These are phyloP conservation scores for Chalara sp. DNA, from an alignment of 2,329 filamentous ascomycete species.

Conservation along the genomic window DNA sequence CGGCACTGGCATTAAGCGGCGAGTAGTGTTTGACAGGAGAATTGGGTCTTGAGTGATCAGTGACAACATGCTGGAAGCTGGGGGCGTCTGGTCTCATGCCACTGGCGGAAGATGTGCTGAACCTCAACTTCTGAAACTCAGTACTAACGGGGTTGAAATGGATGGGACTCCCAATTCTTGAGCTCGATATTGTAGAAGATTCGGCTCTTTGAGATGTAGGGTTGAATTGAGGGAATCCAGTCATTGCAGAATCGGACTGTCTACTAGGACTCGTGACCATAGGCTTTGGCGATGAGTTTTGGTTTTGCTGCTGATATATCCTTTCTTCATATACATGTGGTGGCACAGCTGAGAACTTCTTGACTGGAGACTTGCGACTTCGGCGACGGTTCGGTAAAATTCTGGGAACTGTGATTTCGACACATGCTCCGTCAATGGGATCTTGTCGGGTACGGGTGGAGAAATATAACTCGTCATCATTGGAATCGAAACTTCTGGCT, in stretches of 20 bases:
- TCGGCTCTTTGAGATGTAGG: neutral
- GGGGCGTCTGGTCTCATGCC: neutral
- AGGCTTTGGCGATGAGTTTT: neutral
- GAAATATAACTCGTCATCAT: conserved; percentile 1
- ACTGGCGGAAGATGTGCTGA: neutral
- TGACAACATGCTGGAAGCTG: neutral
- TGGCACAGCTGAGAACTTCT: neutral
- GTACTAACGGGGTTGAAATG: no score
- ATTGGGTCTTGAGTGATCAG: no score
- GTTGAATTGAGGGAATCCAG: neutral
- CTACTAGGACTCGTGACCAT: neutral
- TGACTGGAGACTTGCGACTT: neutral
- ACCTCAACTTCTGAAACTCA: neutral
- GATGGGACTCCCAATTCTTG: no score
- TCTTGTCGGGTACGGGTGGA: neutral
- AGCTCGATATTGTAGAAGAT: neutral
- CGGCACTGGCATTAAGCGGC: no score
- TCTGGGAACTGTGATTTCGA: neutral
- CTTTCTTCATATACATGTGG: neutral
- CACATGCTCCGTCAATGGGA: neutral
- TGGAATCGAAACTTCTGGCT: neutral
- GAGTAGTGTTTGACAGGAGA: no score
- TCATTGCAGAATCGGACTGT: neutral
- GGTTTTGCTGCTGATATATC: neutral
- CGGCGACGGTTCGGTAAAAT: neutral